Evolutionary conservation across 371 early-diverging fungal species (phyloP).

Genomic region (Mortierella sp.): DNA sequence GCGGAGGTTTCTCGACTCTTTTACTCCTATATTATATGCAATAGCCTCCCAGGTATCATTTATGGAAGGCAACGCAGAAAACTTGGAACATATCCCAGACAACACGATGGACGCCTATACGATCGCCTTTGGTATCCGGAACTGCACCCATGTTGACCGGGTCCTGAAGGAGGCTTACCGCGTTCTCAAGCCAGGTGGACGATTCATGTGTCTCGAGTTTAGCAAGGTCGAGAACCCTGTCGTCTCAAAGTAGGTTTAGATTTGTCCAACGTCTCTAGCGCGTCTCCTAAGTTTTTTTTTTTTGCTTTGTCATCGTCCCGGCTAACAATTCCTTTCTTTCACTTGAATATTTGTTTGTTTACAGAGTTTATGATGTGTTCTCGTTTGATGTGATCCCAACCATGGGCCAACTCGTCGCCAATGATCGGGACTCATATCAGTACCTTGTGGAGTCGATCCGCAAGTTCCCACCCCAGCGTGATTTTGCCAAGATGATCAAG

Average conservation of each 20-base stretch:
- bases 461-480: conserved; percentile 91
- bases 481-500: conserved; percentile 91
- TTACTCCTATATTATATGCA: not conserved
- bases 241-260: conserved; percentile 69
- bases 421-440: conserved; percentile 93
- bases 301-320: not conserved
- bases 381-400: conserved; percentile 95
- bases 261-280: no score
- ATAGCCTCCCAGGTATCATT: conserved; percentile 72
- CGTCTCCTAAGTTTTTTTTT: no score
- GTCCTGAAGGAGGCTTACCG: conserved; percentile 92
- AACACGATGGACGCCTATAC: conserved; percentile 92
- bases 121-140: conserved; percentile 97
- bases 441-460: conserved; percentile 99
- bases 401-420: conserved; percentile 89
- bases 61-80: conserved; percentile 92
- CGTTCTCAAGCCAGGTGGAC: conserved; percentile 94
- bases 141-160: conserved; percentile 93
- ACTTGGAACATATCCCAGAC: conserved; percentile 77
- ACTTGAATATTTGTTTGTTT: not conserved
- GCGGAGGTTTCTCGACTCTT: not conserved
- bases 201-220: conserved; percentile 96
- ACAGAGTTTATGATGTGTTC: conserved; percentile 88
- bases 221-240: conserved; percentile 91
- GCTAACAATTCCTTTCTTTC: not conserved